Evolutionary conservation across 306 rosid species (phyloP).

Genomic region (Fragaria vesca): DNA sequence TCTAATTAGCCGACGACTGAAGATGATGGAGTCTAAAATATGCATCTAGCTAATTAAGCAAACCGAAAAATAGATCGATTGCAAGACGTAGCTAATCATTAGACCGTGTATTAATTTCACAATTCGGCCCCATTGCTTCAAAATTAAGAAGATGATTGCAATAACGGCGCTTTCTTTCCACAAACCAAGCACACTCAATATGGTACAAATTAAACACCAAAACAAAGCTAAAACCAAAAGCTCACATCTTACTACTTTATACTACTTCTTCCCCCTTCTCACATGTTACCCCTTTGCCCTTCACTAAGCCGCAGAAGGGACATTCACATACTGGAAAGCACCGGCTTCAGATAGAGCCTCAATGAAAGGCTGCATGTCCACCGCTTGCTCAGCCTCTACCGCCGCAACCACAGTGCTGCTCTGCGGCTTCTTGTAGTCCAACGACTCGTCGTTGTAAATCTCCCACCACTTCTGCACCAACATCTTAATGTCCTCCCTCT

Average conservation of each 20-base stretch:
- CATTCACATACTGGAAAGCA: slow-evolving; percentile 43
- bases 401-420: slow-evolving; percentile 6
- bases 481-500: slow-evolving; percentile 74
- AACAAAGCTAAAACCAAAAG: not conserved
- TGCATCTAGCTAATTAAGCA: too few species aligned
- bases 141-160: too few species aligned
- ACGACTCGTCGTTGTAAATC: slow-evolving; percentile 48
- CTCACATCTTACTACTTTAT: not conserved
- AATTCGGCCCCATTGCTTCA: too few species aligned
- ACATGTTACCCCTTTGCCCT: too few species aligned
- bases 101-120: too few species aligned
- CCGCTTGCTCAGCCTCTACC: slow-evolving; percentile 15
- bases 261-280: not conserved
- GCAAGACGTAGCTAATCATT: too few species aligned
- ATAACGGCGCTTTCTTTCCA: not conserved
- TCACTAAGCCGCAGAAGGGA: slow-evolving; percentile 68
- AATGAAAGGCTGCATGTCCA: slow-evolving; percentile 41
- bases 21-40: too few species aligned
- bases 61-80: too few species aligned
- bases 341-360: slow-evolving; percentile 52
- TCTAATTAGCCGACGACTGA: too few species aligned
- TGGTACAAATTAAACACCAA: not conserved
- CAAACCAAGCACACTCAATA: not conserved
- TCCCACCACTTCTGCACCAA: slow-evolving; percentile 80
- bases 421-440: slow-evolving; percentile 41